These are phyloP conservation scores for Russula compacta DNA, from an alignment of 768 basidiomycete species.

Conservation along the genomic window DNA sequence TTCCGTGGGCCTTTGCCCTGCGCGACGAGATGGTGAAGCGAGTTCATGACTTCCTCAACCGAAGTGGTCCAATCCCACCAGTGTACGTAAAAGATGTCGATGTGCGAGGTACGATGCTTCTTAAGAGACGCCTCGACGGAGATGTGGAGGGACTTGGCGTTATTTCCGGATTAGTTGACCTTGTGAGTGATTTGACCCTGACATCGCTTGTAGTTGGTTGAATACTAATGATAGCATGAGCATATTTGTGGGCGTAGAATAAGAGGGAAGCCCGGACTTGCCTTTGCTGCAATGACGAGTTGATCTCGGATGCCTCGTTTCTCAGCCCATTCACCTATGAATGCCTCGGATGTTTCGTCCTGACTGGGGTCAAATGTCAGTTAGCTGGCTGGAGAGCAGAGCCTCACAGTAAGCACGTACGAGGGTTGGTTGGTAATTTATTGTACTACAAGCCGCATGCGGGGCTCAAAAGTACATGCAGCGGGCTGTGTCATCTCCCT, in stretches of 20 bases:
- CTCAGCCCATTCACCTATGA: conserved; percentile 36
- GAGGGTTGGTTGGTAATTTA: too few species aligned
- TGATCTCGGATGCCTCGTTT: conserved; percentile 29
- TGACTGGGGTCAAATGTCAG: conserved; percentile 13
- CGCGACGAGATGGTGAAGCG: conserved; percentile 33
- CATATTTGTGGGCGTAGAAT: background rate
- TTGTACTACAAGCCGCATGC: too few species aligned
- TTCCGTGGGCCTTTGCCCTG: conserved; percentile 32
- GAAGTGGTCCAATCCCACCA: conserved; percentile 42
- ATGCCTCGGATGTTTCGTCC: conserved; percentile 26
- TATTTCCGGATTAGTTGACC: conserved; percentile 37
- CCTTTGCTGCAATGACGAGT: conserved; percentile 28
- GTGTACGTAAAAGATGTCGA: conserved; percentile 50
- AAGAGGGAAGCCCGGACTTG: background rate
- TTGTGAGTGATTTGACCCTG: conserved; percentile 22
- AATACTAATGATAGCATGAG: conserved; percentile 20
- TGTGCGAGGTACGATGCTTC: conserved; percentile 47
- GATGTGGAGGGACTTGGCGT: conserved; percentile 28
- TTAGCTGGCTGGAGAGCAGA: too few species aligned
- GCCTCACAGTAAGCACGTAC: too few species aligned
- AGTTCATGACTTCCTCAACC: conserved; percentile 16
- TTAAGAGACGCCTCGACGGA: conserved; percentile 32
- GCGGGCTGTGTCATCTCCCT: too few species aligned
- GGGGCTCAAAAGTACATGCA: too few species aligned
- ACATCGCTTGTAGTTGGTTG: conserved; percentile 20